phyloP scores from a whole-genome alignment of 164 flowering plant species.

The Hamamelis virginiana region DNA sequence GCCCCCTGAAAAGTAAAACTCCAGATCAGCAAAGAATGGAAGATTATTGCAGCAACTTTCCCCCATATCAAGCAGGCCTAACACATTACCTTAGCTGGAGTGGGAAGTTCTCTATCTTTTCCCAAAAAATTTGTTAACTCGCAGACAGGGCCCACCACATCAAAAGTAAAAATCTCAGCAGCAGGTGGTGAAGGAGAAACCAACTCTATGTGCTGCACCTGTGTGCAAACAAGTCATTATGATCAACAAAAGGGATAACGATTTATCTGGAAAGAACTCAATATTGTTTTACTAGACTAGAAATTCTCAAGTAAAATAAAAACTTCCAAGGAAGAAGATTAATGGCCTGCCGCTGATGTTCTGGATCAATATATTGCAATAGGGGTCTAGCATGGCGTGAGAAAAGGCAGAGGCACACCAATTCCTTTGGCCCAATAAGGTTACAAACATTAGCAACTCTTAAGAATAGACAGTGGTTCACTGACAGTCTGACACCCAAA shows the following conservation, averaged over 20 bases:
- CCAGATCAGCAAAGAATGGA: conserved; percentile 5
- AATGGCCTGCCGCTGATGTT: no score
- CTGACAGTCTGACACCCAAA: no score
- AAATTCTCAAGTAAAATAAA: neutral
- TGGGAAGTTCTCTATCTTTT: conserved; percentile 86
- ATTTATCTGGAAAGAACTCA: neutral
- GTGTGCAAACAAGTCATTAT: conserved; percentile 6
- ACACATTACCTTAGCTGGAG: conserved; percentile 65
- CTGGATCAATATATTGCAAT: no score
- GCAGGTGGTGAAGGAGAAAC: conserved; percentile 70
- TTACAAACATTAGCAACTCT: no score
- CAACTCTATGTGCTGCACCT: conserved; percentile 87
- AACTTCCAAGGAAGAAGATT: neutral
- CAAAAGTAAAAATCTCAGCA: conserved; percentile 72
- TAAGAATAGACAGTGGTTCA: no score
- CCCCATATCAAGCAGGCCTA: neutral
- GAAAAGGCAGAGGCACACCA: no score
- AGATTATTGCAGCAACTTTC: neutral
- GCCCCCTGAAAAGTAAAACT: conserved; percentile 57
- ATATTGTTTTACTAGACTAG: no score
- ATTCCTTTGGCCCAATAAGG: no score
- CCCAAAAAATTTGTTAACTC: conserved; percentile 98
- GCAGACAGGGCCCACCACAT: conserved; percentile 98
- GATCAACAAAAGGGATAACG: neutral
- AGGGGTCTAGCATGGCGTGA: no score